Percentiles rank a stretch among this genome's conserved stretches.
phyloP scores from a whole-genome alignment of 768 basidiomycete species.

The Mycena epipterygia region DNA sequence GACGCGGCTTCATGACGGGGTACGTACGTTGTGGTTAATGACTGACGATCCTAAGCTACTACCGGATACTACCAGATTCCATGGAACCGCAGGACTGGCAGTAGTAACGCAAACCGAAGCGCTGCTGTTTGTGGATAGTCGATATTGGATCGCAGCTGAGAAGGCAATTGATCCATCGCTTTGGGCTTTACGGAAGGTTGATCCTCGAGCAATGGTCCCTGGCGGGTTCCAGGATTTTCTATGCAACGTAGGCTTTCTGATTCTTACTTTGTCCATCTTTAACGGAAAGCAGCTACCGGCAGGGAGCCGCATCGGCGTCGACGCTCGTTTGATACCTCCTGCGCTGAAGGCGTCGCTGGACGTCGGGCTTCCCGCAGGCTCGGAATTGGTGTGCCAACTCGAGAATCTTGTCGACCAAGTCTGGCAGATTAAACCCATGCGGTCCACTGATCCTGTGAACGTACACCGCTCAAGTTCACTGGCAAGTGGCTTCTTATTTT shows the following conservation, averaged over 20 bases:
- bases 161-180: slow-evolving; percentile 56
- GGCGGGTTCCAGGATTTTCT: slow-evolving; percentile 38
- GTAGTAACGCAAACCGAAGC: slow-evolving; percentile 64
- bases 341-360: slow-evolving; percentile 58
- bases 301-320: slow-evolving; percentile 63
- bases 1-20: slow-evolving; percentile 70
- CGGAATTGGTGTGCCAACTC: slow-evolving; percentile 66
- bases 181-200: slow-evolving; percentile 30
- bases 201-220: slow-evolving; percentile 31
- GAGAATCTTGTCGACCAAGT: slow-evolving; percentile 67
- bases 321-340: slow-evolving; percentile 68
- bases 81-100: slow-evolving; percentile 67
- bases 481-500: slow-evolving; percentile 8
- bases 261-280: background rate
- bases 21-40: slow-evolving; percentile 49
- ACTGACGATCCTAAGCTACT: background rate
- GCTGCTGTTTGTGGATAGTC: slow-evolving; percentile 68
- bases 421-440: slow-evolving; percentile 67
- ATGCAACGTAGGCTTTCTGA: slow-evolving; percentile 13
- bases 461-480: slow-evolving; percentile 65
- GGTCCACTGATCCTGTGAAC: slow-evolving; percentile 61
- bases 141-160: slow-evolving; percentile 71
- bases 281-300: slow-evolving; percentile 24
- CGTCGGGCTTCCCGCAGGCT: slow-evolving; percentile 51
- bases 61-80: slow-evolving; percentile 60